A percentile compares a stretch with the other conserved stretches of the same genome.
phyloP scores from a whole-genome alignment of 177 flowering plant species.

The Vitis hybrid region DNA sequence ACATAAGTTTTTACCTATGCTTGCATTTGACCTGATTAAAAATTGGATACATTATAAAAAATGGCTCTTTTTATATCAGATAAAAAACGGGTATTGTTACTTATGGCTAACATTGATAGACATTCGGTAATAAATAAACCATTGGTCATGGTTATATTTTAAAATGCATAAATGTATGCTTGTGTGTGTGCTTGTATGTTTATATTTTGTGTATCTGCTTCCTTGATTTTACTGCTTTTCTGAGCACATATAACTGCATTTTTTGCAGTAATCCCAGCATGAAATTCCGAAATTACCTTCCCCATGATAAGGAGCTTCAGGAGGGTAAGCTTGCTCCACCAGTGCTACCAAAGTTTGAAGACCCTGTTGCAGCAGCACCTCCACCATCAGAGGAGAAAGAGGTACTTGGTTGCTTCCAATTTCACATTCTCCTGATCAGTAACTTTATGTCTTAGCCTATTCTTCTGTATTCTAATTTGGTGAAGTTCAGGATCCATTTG shows the following conservation, averaged over 20 bases:
- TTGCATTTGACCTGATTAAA: too few species aligned
- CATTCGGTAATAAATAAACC: too few species aligned
- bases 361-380: slow-evolving; percentile 61
- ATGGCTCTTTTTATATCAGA: too few species aligned
- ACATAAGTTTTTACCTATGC: too few species aligned
- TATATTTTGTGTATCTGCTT: neutral
- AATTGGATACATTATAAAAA: too few species aligned
- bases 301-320: slow-evolving; percentile 16
- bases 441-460: neutral
- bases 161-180: neutral
- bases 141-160: too few species aligned
- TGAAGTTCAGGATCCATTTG: slow-evolving; percentile 72
- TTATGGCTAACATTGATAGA: too few species aligned
- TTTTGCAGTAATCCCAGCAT: slow-evolving; percentile 51
- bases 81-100: too few species aligned
- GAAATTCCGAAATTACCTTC: slow-evolving; percentile 97
- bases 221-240: neutral
- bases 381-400: slow-evolving; percentile 56
- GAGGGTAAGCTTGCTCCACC: slow-evolving; percentile 65
- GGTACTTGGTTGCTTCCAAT: slow-evolving; percentile 31
- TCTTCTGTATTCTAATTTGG: neutral
- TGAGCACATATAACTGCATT: neutral
- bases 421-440: neutral
- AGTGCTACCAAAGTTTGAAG: slow-evolving; percentile 82
- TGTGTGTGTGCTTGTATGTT: too few species aligned